Base-by-base conservation (phyloP, 176 grass and related monocot genomes). In the Raddia distichophylla region DNA sequence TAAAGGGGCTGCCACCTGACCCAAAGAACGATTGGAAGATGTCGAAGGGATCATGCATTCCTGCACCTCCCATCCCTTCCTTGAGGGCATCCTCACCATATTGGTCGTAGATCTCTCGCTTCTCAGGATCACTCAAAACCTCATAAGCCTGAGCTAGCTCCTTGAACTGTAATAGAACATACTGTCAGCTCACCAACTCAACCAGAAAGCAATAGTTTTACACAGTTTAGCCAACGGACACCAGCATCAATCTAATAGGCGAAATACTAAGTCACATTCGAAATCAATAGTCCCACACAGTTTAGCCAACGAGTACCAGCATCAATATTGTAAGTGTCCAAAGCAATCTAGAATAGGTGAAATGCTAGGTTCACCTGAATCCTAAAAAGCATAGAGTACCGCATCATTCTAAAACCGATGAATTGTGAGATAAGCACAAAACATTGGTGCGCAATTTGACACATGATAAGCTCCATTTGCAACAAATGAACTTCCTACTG, bases 51-150 rank as follows among this genome's bases (percentile, higher is more conserved):
- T 97, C 94, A 0, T 97, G 94, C 69, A 71, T 86, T 34, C 88
- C 94, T 15, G 83, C 88, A 1, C 88, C 88, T 60, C 91, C 89
- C 94, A 97, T 94, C 65, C 94, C 94, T 35, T 97, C 94, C 76
- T 94, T 97, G 59, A 97, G 91, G 22, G 91, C 94, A 90, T 97
- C 94, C 84, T 97, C 94, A 42, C 91, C 94, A 83, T 94, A 94
- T 32, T 97, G 91, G 20, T 94, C 94, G 60, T 97, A 97, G 4
- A 97, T 90, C 7, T 97, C 89, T 5, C 94, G 57, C 63, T 97
- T 97, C 60, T 97, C 94, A 55, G 91, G 91, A 57, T 97, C 94
- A 68, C 94, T 97, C 27, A 97, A 67, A 17, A 97, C 91, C 62
- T 97, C 94, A 80, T 97, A 97, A 46, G 94, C 91, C 63, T 97